phyloP scores from a whole-genome alignment of 148 eudicot species.

The Salicornia ramosissima region DNA sequence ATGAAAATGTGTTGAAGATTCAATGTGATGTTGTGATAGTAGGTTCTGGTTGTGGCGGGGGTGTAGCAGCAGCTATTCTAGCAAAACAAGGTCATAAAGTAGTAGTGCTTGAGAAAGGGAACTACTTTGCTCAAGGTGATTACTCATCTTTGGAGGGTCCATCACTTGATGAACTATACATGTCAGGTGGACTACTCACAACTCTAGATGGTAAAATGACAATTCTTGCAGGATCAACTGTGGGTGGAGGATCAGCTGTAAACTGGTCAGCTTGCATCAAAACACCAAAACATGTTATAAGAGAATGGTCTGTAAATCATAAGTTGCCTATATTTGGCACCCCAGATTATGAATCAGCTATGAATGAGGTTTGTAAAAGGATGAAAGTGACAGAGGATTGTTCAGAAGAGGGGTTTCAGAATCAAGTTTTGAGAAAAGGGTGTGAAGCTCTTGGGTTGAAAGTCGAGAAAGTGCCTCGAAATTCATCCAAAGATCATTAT shows the following conservation, averaged over 20 bases:
- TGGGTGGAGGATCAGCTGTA: slow-evolving; percentile 86
- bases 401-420: slow-evolving; percentile 62
- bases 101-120: slow-evolving; percentile 63
- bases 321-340: slow-evolving; percentile 47
- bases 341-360: slow-evolving; percentile 50
- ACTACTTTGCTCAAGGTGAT: slow-evolving; percentile 57
- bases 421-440: slow-evolving; percentile 62
- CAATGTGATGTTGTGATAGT: slow-evolving; percentile 77
- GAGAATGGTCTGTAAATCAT: slow-evolving; percentile 54
- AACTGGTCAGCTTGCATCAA: slow-evolving; percentile 86
- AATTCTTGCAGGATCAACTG: slow-evolving; percentile 68
- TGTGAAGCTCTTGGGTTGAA: slow-evolving; percentile 67
- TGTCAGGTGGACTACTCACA: slow-evolving; percentile 45
- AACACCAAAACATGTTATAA: slow-evolving; percentile 59
- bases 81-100: slow-evolving; percentile 66
- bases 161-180: slow-evolving; percentile 54
- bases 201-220: slow-evolving; percentile 55
- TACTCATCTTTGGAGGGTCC: slow-evolving; percentile 76
- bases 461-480: slow-evolving; percentile 51
- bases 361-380: slow-evolving; percentile 67
- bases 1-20: slow-evolving; percentile 27
- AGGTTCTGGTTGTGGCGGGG: slow-evolving; percentile 92
- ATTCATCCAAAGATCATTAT: slow-evolving; percentile 61
- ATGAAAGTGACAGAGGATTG: slow-evolving; percentile 60
- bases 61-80: slow-evolving; percentile 76